Conservation (phyloP, 2,329 filamentous ascomycete species). For the Penicillium aurantiogriseum region DNA sequence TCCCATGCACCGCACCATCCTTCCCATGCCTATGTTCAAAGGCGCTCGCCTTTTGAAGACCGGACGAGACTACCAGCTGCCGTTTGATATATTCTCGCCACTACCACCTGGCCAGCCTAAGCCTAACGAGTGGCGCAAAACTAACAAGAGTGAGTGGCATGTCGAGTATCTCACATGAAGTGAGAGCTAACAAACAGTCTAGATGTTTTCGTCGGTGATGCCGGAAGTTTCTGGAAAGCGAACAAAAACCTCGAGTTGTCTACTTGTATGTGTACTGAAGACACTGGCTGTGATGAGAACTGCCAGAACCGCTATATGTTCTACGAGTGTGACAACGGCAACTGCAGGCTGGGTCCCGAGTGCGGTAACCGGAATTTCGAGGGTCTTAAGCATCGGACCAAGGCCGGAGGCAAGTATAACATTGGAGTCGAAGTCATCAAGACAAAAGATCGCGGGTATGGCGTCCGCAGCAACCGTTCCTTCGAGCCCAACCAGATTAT, state of each 20-base stretch:
- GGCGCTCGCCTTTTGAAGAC: constrained; percentile 69
- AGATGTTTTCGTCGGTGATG: constrained; percentile 91
- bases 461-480: constrained; percentile 83
- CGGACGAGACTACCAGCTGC: constrained; percentile 81
- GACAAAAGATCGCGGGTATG: constrained; percentile 82
- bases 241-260: constrained; percentile 71
- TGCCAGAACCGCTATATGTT: constrained; percentile 97
- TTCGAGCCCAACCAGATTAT: constrained; percentile 93
- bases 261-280: constrained; percentile 72
- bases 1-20: constrained; percentile 42
- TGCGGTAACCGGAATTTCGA: constrained; percentile 90
- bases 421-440: constrained; percentile 95
- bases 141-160: constrained; percentile 73
- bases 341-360: constrained; percentile 75
- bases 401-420: constrained; percentile 79
- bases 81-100: constrained; percentile 85
- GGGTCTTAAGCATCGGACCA: constrained; percentile 70
- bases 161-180: constrained; percentile 1
- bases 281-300: constrained; percentile 79
- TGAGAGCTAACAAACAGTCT: constrained; percentile 31
- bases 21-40: constrained; percentile 77
- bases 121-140: constrained; percentile 87
- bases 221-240: constrained; percentile 76
- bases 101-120: constrained; percentile 83
- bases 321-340: constrained; percentile 89